Base-by-base conservation (phyloP, 345 rosid species). In the Populus euphratica region DNA sequence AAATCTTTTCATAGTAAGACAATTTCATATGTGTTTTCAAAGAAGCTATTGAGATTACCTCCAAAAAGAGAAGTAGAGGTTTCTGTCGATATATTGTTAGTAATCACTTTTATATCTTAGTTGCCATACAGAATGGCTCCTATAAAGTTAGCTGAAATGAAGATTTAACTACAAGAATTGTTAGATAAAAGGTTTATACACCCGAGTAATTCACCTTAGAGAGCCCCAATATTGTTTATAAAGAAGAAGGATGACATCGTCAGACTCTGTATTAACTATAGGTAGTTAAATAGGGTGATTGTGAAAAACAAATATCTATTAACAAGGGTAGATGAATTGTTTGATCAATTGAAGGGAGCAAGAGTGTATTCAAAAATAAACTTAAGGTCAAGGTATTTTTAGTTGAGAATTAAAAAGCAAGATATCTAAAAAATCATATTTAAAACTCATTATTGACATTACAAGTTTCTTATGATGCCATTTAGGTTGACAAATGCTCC, bases 91-190 rank as follows among this genome's bases (percentile, higher is more conserved):
- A 39, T 39, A 7, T 25, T 39, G 6, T 2, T 0, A 1, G 43
- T 7, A 7, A 39, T 39, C 9, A 9, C 43, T 39, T 6, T 0
- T 39, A 39, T 39, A 39, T 7, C 10, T 39, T 39, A 39, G 43
- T 39, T 85, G 5, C 91, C 64, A 5, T 59, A 59, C 6, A n/a
- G 6, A 4, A 59, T 59, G 64, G 29, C 64, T 9, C 64, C 9
- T 59, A 1, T 25, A 7, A 25, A 59, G 20, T 0, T 59, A 25
- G 20, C 5, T n/a, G 31, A 59, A 20, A 2, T 59, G 8, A 47
- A 49, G 44, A 25, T 18, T 43, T 61, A 70, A 20, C 8, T n/a
- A 25, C 25, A 25, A 25, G 25, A 25, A 25, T 25, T 25, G 25
- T 25, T 25, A 25, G 25, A 25, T 25, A 21, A 8, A 20, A 2